Base-by-base conservation (phyloP, 1,284 basidiomycete species). In the Vanrija pseudolonga region DNA sequence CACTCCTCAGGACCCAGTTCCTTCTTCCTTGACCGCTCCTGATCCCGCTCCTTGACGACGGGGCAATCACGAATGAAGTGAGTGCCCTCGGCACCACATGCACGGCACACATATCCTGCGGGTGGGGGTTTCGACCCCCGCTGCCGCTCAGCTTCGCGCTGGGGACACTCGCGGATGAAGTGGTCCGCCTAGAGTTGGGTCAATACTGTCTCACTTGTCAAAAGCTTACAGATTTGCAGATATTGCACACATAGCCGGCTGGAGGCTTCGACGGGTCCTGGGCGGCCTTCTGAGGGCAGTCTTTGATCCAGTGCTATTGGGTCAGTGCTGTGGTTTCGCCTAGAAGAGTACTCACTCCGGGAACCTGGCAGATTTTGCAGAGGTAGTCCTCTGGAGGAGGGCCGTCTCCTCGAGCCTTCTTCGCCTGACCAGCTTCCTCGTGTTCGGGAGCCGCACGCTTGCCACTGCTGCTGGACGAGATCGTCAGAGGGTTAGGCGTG, bases 11-110 rank as follows among this genome's bases (percentile, higher is more conserved):
- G 86, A 5, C 81, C 84, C 20, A 83, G 79, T 65, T 61, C 72
- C 64, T 55, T 80, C 66, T 51, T 74, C 61, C 60, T 71, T 39
- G 39, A 62, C 60, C 62, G 68, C 77, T 47, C 73, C 69, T 59
- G 74, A 64, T 61, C 78, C 60, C 78, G 80, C 53, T 72, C 76
- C 42, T 78, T 81, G 79, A 66, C 83, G n/a, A 85, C 78, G 1
- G 87, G 84, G 66, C 92, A 96, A 65, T 95, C 90, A 52, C 89
- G 85, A 45, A 95, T 82, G 65, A 84, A 88, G 76, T 96, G 92
- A 3, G 80, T 56, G 46, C 63, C 79, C 49, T 86, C 85, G 62
- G 86, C 88, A 18, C 87, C 90, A 71, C 91, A 95, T 4, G 89
- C 90, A 47, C 89, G 83, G 74, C 91, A 95, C 8, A 88, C 81